These are phyloP conservation scores for Pseudogymnoascus sp. DNA, from an alignment of 2,329 filamentous ascomycete genomes.

Conservation along the genomic window DNA sequence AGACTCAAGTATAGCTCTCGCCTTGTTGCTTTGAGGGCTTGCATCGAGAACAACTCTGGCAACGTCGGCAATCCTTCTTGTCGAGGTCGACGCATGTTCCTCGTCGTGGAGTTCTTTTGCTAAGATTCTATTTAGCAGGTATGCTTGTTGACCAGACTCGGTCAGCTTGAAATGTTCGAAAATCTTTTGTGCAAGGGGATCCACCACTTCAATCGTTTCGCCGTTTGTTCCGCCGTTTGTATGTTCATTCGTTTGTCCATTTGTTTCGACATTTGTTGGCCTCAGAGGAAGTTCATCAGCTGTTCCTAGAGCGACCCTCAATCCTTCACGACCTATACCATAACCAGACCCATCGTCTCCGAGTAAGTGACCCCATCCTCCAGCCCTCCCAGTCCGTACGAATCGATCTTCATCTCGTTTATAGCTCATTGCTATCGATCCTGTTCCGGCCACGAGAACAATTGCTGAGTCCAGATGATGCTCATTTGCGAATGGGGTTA, in stretches of 20 bases:
- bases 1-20: neutral
- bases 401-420: slow-evolving; percentile 18
- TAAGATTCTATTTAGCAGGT: neutral
- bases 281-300: neutral
- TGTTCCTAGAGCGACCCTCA: neutral
- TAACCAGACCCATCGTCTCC: slow-evolving; percentile 38
- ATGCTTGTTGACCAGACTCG: neutral
- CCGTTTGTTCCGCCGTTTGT: too few species aligned
- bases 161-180: neutral
- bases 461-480: slow-evolving; percentile 22
- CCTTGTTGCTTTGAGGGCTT: neutral
- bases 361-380: slow-evolving; percentile 37
- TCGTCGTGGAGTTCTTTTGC: neutral
- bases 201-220: neutral
- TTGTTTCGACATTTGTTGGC: neutral
- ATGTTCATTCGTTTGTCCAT: too few species aligned
- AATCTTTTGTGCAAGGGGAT: neutral
- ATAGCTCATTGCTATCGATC: slow-evolving; percentile 36
- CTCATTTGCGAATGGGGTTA: slow-evolving; percentile 21
- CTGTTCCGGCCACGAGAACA: slow-evolving; percentile 36
- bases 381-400: slow-evolving; percentile 29
- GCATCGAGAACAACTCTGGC: neutral
- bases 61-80: neutral
- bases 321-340: slow-evolving; percentile 28
- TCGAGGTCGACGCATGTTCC: neutral